Evolutionary conservation across 2,329 filamentous ascomycete species (phyloP).

Genomic region (Macrophomina pseudophaseolina): DNA sequence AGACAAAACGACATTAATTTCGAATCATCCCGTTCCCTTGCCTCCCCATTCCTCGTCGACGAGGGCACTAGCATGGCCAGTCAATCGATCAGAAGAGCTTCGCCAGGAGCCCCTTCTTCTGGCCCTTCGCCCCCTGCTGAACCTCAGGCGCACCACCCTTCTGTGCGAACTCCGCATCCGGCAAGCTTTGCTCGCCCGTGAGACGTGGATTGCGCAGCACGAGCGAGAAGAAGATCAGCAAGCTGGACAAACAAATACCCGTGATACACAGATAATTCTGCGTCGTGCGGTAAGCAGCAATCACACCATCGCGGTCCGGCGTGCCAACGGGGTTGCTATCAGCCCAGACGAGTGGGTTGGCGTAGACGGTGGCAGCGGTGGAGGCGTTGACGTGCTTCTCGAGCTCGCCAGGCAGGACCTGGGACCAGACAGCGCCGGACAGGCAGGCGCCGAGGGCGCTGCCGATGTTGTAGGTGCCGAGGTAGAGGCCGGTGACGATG

Average conservation of each 20-base stretch:
- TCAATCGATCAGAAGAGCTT: background rate
- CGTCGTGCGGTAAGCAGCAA: slow-evolving; percentile 52
- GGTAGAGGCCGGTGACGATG: slow-evolving; percentile 67
- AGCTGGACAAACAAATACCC: slow-evolving; percentile 55
- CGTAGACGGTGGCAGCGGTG: slow-evolving; percentile 49
- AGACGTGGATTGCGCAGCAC: slow-evolving; percentile 54
- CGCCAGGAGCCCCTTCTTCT: slow-evolving; percentile 3
- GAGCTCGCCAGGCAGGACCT: slow-evolving; percentile 59
- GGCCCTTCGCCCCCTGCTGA: background rate
- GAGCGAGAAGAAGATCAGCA: slow-evolving; percentile 53
- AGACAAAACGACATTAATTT: too few species aligned
- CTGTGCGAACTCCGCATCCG: slow-evolving; percentile 43
- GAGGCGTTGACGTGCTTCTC: slow-evolving; percentile 44
- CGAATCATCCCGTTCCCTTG: too few species aligned
- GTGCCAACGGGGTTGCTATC: slow-evolving; percentile 51
- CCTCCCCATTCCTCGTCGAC: too few species aligned
- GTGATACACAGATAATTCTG: slow-evolving; percentile 57
- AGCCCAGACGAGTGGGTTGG: slow-evolving; percentile 47
- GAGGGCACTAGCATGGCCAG: too few species aligned
- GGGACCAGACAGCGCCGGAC: slow-evolving; percentile 67
- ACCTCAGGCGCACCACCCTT: background rate
- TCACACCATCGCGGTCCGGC: slow-evolving; percentile 48
- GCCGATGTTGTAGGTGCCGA: slow-evolving; percentile 68
- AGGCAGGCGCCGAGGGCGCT: slow-evolving; percentile 65
- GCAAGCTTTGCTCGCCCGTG: slow-evolving; percentile 52